phyloP scores from a whole-genome alignment of 495 filamentous ascomycete species.

The Copromyces sp. region DNA sequence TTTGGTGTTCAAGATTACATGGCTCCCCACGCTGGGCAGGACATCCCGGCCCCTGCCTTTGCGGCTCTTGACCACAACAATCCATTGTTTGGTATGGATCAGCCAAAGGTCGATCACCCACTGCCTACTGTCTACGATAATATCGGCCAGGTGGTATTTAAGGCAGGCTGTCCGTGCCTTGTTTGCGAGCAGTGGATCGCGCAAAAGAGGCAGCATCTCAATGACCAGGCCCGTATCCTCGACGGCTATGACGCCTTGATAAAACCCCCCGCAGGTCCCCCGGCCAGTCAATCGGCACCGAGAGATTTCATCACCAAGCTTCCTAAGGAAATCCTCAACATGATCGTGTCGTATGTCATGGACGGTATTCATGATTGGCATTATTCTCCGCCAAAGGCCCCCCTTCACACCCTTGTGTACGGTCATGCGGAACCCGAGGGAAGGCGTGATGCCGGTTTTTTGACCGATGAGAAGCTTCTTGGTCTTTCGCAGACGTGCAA shows the following conservation, averaged over 20 bases:
- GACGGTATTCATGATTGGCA: neutral
- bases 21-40: neutral
- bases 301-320: neutral
- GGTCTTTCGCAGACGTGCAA: neutral
- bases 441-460: neutral
- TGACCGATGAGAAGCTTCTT: neutral
- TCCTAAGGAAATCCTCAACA: neutral
- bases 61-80: neutral
- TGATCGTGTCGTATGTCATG: neutral
- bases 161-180: neutral
- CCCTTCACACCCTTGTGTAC: neutral
- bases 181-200: neutral
- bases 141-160: neutral
- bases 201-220: neutral
- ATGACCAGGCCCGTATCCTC: neutral
- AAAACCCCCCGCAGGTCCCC: neutral
- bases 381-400: neutral
- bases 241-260: neutral
- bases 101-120: neutral
- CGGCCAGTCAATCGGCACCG: neutral
- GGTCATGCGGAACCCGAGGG: neutral
- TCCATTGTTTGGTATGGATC: neutral
- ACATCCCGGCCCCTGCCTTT: neutral
- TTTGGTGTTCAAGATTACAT: neutral
- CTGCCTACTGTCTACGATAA: neutral